Evolutionary conservation across 805 yeast species (phyloP), one percentile per base, ranked within the genome.

Genomic region (Huiozyma sinensis): DNA sequence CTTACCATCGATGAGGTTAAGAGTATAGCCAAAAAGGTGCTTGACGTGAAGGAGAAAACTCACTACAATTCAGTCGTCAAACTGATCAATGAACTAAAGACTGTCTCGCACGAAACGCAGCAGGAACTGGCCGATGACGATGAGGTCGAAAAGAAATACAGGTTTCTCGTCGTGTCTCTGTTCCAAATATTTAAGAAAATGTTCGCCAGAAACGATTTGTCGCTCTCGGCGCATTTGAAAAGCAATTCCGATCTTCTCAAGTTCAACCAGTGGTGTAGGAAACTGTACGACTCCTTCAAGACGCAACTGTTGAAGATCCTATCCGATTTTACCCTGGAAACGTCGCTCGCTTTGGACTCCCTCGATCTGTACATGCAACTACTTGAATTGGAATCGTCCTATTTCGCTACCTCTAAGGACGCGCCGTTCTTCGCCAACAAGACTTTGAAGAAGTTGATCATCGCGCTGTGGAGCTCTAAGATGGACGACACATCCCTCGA

Each of bases 401-500:
- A 72, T 56, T 65, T 77, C 55, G 73, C 76, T 6, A 70, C 83
- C 10, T 64, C 67, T 42, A 58, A 58, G 28, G 66, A 69, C 42
- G 79, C 82, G 46, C 72, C 77, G 41, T 78, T 66, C 54, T 86
- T 85, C 60, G 83, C 95, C 6, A 74, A 70, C 33, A 65, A 63
- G 39, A 66, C 75, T 8, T 79, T 70, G 56, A 72, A 62, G 47
- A 58, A 58, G 30, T 63, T 75, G 38, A 64, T 74, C 36, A 39
- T 57, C 36, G 56, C 73, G 2, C 50, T 73, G 9, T 48, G 64
- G 36, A 67, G 67, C 31, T 60, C 69, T 0, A 39, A 51, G 7
- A 58, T 67, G 38, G 24, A 27, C 2, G 36, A 41, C 2, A 70
- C 73, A 6, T 17, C 24, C 4, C 65, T 65, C 4, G 61, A 70